Evolutionary conservation across 805 yeast genomes (phyloP).

Genomic region (Wickerhamiella occidentalis): DNA sequence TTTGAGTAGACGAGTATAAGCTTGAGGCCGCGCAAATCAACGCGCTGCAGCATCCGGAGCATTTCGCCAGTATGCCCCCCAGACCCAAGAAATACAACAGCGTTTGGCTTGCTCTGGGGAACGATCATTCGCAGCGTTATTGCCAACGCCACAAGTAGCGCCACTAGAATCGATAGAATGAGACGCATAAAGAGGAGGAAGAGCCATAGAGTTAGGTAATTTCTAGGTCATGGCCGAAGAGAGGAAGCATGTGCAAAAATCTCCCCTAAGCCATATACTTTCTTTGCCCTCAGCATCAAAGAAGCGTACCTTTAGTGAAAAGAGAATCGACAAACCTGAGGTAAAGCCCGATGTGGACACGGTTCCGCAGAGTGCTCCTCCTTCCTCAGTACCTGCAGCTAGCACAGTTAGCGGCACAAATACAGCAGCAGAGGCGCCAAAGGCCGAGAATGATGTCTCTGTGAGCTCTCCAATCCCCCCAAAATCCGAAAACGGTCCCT

Average conservation of each 20-base stretch:
- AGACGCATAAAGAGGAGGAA: not conserved
- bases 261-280: constrained; percentile 6
- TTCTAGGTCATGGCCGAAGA: constrained; percentile 1
- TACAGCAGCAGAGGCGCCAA: not conserved
- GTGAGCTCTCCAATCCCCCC: too few species aligned
- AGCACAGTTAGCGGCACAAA: not conserved
- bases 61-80: constrained; percentile 98
- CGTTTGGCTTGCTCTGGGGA: not conserved
- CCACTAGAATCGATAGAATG: not conserved
- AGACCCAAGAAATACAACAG: constrained; percentile 66
- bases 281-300: not conserved
- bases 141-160: constrained; percentile 3
- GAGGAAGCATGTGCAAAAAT: not conserved
- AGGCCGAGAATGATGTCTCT: not conserved
- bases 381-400: not conserved
- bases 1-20: constrained; percentile 34
- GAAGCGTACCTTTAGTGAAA: constrained; percentile 2
- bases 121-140: not conserved
- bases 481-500: too few species aligned
- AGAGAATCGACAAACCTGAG: not conserved
- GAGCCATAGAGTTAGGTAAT: not conserved
- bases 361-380: not conserved
- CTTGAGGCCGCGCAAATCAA: constrained; percentile 23
- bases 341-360: not conserved
- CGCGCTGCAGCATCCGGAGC: constrained; percentile 48